phyloP scores from a whole-genome alignment of 768 basidiomycete genomes.

The Auriscalpium vulgare region DNA sequence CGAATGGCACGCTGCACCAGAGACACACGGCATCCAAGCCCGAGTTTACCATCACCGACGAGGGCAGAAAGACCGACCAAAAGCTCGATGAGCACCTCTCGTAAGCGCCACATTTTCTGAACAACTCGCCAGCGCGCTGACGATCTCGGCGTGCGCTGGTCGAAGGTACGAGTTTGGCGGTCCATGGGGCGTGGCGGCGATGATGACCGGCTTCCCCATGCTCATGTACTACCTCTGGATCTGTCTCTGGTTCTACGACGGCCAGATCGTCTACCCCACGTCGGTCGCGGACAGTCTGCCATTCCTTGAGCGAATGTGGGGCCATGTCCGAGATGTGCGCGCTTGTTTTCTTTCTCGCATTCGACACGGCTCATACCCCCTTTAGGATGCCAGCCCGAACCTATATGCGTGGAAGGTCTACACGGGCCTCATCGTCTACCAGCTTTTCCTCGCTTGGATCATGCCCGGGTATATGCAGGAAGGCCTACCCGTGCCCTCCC shows the following conservation, averaged over 20 bases:
- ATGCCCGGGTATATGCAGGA: slow-evolving; percentile 92
- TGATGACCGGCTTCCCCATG: slow-evolving; percentile 90
- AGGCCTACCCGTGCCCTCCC: slow-evolving; percentile 92
- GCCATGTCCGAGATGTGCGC: slow-evolving; percentile 71
- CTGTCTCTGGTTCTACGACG: slow-evolving; percentile 94
- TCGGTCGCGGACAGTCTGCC: slow-evolving; percentile 67
- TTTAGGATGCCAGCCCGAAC: slow-evolving; percentile 87
- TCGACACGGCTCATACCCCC: not conserved
- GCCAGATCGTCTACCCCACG: slow-evolving; percentile 61
- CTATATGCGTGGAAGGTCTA: slow-evolving; percentile 86
- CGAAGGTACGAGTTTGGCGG: slow-evolving; percentile 93
- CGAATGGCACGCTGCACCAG: slow-evolving; percentile 20
- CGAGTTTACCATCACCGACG: slow-evolving; percentile 44
- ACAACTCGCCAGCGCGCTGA: slow-evolving; percentile 15
- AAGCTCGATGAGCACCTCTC: slow-evolving; percentile 43
- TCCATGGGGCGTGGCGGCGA: slow-evolving; percentile 81
- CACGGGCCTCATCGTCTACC: slow-evolving; percentile 78
- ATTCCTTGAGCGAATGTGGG: slow-evolving; percentile 77
- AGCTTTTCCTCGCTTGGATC: slow-evolving; percentile 83
- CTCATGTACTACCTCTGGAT: slow-evolving; percentile 99
- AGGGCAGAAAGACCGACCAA: slow-evolving; percentile 68
- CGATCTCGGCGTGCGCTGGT: not conserved
- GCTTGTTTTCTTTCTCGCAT: not conserved
- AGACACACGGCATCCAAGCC: slow-evolving; percentile 17
- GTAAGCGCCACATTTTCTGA: slow-evolving; percentile 29